phyloP scores from a whole-genome alignment of 2,329 filamentous ascomycete genomes.

The Neopestalotiopsis rosae region DNA sequence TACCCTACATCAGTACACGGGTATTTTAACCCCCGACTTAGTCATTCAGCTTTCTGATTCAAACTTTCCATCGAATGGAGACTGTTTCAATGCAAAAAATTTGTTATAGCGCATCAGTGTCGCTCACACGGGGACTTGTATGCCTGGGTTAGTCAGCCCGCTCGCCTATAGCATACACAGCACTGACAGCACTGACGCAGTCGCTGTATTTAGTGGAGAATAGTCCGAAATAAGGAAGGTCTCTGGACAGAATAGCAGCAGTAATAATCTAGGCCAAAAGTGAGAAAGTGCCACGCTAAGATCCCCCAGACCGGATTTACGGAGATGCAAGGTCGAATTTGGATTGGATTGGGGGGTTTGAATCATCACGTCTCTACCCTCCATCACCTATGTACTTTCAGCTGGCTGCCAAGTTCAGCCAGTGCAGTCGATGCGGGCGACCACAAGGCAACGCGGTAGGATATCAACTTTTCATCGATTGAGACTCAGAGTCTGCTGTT shows the following conservation, averaged over 20 bases:
- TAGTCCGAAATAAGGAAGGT: not conserved
- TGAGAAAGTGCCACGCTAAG: not conserved
- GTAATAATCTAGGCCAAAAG: not conserved
- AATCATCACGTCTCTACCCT: not conserved
- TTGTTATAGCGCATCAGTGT: not conserved
- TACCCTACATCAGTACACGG: not conserved
- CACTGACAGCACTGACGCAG: too few relatives aligned
- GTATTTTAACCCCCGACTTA: not conserved
- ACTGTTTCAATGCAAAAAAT: not conserved
- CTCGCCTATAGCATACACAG: too few relatives aligned
- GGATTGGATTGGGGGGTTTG: not conserved
- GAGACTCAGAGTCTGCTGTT: too few relatives aligned
- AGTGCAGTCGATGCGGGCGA: too few relatives aligned
- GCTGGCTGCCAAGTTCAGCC: not conserved
- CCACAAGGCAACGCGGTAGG: too few relatives aligned
- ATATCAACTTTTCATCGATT: too few relatives aligned
- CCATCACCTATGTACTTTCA: not conserved
- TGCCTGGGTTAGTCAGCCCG: not conserved
- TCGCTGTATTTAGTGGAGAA: not conserved
- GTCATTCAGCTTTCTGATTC: not conserved
- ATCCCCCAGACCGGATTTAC: not conserved
- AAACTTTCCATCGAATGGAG: not conserved
- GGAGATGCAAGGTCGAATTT: not conserved
- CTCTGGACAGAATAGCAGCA: not conserved
- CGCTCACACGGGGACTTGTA: not conserved